Percentiles rank a stretch among this genome's conserved stretches.
Conservation (phyloP, 805 yeast species). For the Nakazawaea laoshanensis region DNA sequence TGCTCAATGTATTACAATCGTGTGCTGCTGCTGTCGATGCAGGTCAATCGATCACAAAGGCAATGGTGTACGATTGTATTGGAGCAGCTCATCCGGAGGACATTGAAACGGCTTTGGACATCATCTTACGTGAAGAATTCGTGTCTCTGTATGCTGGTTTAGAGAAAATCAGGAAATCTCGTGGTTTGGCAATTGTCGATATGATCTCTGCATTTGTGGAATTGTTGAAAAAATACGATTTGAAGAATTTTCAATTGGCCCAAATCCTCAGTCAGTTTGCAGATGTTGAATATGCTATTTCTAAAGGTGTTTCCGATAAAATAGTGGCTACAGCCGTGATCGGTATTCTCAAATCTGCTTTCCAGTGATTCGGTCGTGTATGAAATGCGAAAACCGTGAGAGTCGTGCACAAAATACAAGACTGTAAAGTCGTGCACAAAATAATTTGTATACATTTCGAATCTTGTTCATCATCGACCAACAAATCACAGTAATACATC, state of each 20-base stretch:
- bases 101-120: conserved; percentile 63
- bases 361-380: no score
- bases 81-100: conserved; percentile 94
- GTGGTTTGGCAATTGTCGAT: conserved; percentile 89
- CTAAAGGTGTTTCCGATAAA: conserved; percentile 88
- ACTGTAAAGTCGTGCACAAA: conserved; percentile 5
- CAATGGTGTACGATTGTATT: conserved; percentile 85
- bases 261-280: conserved; percentile 62
- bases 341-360: conserved; percentile 69
- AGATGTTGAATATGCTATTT: conserved; percentile 85
- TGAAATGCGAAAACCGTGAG: no score
- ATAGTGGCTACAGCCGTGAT: conserved; percentile 86
- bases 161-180: conserved; percentile 51
- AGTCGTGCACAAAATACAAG: background rate
- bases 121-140: conserved; percentile 86
- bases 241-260: conserved; percentile 54
- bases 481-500: background rate
- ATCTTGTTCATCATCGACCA: no score
- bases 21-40: conserved; percentile 69
- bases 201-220: conserved; percentile 69
- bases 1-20: conserved; percentile 89
- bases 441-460: conserved; percentile 11
- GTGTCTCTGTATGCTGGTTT: conserved; percentile 63
- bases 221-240: conserved; percentile 58
- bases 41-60: conserved; percentile 51